Base-by-base conservation (phyloP, 2,329 filamentous ascomycete genomes). In the Neonectria sp. region DNA sequence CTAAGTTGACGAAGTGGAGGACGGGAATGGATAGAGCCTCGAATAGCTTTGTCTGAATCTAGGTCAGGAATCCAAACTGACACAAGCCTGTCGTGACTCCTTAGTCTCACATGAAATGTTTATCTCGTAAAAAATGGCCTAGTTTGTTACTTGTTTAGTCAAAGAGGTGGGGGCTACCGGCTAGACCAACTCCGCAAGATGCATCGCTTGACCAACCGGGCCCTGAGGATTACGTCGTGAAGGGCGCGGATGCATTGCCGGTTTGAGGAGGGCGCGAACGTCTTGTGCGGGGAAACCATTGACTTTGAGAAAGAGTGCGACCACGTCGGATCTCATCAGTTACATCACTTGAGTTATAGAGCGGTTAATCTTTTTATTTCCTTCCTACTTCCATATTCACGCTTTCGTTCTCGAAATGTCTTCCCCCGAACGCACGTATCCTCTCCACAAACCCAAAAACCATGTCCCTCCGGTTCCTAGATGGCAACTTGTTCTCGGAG, bases 381-480 rank as follows among this genome's bases (percentile, higher is more conserved):
- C 12, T 35, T 13, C 12, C 6, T 53, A 9, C 46, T 27, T n/a
- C 3, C 25, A 31, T 35, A 15, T 6, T 9, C 51, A 15, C n/a
- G n/a, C 5, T 25, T 13, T 8, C 7, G 13, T 0, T 40, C 15
- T 7, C 21, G 56, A 9, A 4, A 66, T 66, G 63, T 25, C 45
- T 12, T 53, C 63, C 3, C 57, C 65, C 43, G 62, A 56, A 6
- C 75, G 78, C n/a, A 71, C 63, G 7, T 77, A 79, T 52, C 75
- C 78, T 6, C 71, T 79, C 8, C 69, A 55, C 6, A 75, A 75
- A 58, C 78, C 78, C 2, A 59, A 72, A 8, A 73, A 77, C 24
- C 77, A 79, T 46, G 63, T 64, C 25, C 75, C 72, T 1, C 78
- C 78, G 0, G 68, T 79, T n/a, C 78, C 78, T 3, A 69, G 78